These are phyloP conservation scores for Vaccinium myrtillus DNA, from an alignment of 148 eudicot species.

Conservation along the genomic window DNA sequence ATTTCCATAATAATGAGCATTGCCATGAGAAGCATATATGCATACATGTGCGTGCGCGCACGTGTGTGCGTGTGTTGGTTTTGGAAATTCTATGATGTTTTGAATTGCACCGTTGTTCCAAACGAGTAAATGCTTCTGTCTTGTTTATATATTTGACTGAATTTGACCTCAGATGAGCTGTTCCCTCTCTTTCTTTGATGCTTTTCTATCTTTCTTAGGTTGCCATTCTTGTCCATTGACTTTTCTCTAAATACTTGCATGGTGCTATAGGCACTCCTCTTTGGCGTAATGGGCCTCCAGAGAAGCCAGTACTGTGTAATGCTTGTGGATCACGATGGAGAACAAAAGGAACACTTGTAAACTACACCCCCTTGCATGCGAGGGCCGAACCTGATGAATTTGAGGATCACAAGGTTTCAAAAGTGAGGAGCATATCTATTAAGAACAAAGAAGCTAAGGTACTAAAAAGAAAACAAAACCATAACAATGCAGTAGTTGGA, in stretches of 20 bases:
- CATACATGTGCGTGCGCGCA: background rate
- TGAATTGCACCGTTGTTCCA: background rate
- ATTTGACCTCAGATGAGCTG: background rate
- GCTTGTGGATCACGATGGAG: conserved; percentile 99
- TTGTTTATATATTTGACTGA: background rate
- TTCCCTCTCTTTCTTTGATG: background rate
- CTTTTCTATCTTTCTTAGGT: background rate
- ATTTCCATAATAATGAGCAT: background rate
- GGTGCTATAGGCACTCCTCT: conserved; percentile 83
- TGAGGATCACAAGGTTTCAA: conserved; percentile 59
- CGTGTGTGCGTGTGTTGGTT: background rate
- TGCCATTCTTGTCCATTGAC: background rate
- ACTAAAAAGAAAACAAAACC: conserved; percentile 63
- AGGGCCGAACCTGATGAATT: conserved; percentile 65
- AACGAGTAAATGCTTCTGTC: background rate
- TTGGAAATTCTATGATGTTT: background rate
- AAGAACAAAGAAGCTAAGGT: conserved; percentile 66
- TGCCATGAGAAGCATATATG: background rate
- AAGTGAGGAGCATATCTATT: conserved; percentile 53
- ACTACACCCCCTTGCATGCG: conserved; percentile 91
- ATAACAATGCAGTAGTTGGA: conserved; percentile 38
- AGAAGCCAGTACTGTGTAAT: conserved; percentile 96
- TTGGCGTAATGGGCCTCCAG: conserved; percentile 99
- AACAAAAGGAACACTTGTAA: conserved; percentile 88
- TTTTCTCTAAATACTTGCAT: conserved; percentile 23